Evolutionary conservation across 805 yeast genomes (phyloP), one percentile per base, ranked within the genome.

Genomic region (Saccharomycopsis babjevae): DNA sequence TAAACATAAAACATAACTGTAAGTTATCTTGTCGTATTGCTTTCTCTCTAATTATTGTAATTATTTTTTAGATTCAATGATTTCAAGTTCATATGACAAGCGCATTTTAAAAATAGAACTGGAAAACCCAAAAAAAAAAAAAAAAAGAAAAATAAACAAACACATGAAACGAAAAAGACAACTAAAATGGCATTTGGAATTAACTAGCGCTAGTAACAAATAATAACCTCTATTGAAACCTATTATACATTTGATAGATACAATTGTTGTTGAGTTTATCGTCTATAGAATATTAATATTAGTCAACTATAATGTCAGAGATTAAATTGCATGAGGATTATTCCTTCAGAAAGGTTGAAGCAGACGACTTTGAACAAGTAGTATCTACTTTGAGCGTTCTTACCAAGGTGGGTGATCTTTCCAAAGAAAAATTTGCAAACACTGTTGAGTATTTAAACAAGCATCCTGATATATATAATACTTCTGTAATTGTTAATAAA

Each of bases 341-440:
- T 74, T 70, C 73, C 1, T 75, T 91, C 59, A 80, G 97, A 67
- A 77, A 83, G 32, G 71, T 88, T 28, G 71, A 75, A 60, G 65
- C 70, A 7, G 66, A 75, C 0, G 97, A 92, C 72, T 84, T 78
- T 70, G 79, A 81, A n/a, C 84, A 86, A 13, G 85, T 85, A 8
- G 74, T 86, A 30, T 80, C 79, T 36, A 83, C 89, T 0, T 75
- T 94, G 55, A 71, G 76, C 13, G 88, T 81, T 2, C 77, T 93
- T 65, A 94, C 98, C 11, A 82, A 88, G 0, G 97, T 94, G 4
- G 99, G 98, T 0, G 78, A 81, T 5, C 79, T 94, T 36, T 69
- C 85, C 1, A 64, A 69, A 28, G 73, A 71, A 10, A 73, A 78
- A 61, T 93, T 87, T 70, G 68, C 68, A 1, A 73, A 73, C 5